Base-by-base conservation (phyloP, 768 basidiomycete species). In the Scleroderma citrinum region DNA sequence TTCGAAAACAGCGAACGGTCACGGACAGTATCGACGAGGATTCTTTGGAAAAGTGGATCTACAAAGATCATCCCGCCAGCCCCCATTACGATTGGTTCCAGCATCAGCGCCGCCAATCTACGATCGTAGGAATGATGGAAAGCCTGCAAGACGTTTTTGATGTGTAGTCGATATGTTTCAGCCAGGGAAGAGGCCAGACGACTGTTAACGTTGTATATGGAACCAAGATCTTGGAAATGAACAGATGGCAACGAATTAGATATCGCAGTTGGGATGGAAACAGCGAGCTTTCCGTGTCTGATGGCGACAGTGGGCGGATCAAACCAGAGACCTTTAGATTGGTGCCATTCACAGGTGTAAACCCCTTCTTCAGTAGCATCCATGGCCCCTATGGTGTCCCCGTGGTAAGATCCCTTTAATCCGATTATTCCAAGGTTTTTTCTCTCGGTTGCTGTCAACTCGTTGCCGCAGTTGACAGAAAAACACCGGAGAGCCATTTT, bases 1-100 rank as follows among this genome's bases (percentile, higher is more conserved):
- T 65, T 54, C 5, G 63, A 45, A 13, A 69, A 65, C 12, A 71
- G 56, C 12, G 63, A 64, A 29, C 61, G 59, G 21, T 74, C 66
- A 50, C 95, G 83, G 5, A 90, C 87, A 3, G 81, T 76, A 57
- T 96, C 92, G 35, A 97, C 71, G 55, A 98, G 66, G 26, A 92
- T 72, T 23, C 90, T 79, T 64, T 98, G 95, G 76, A 95, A 97
- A 37, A 98, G 81, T 8, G 95, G 95, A 62, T 98, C 95, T 21
- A 97, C 91, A 60, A 97, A 97, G 26, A 92, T 74, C 95, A 97
- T 97, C 0, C 95, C 95, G 1, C 91, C 95, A 0, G 95, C 93
- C 13, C 95, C 95, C 78, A 98, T 87, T 21, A 93, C 78, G 20
- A 94, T 75, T 0, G 95, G 95, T 62, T 98, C 95, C 24, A 98